phyloP scores from a whole-genome alignment of 139 green algal species.

The Chlamydomonas schloesseri region DNA sequence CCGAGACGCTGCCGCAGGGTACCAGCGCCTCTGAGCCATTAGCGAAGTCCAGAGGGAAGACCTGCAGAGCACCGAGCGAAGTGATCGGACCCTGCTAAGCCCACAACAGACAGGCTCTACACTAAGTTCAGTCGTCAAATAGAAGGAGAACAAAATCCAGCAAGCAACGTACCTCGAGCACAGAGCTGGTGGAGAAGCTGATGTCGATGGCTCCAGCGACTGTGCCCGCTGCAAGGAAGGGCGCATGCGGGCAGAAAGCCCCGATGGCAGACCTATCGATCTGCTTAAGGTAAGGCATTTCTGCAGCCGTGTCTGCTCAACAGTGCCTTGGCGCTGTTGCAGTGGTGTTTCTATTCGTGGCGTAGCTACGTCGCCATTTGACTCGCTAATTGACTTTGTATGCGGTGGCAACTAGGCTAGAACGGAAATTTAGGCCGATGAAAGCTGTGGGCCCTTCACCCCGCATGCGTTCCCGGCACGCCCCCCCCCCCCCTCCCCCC shows the following conservation, averaged over 20 bases:
- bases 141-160: no score
- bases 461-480: no score
- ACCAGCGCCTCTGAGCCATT: constrained; percentile 57
- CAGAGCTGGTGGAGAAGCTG: constrained; percentile 82
- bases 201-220: constrained; percentile 93
- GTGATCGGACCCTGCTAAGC: not conserved
- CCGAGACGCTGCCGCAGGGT: constrained; percentile 70
- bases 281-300: constrained; percentile 81
- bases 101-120: not conserved
- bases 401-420: no score
- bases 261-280: constrained; percentile 79
- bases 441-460: no score
- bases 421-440: no score
- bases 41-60: constrained; percentile 83
- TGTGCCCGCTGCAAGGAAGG: constrained; percentile 86
- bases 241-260: constrained; percentile 79
- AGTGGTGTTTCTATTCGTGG: not conserved
- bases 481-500: no score
- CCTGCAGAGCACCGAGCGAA: constrained; percentile 56
- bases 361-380: not conserved
- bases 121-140: no score
- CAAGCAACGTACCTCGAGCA: constrained; percentile 75
- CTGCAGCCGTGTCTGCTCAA: not conserved
- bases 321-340: not conserved
- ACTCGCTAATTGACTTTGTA: no score